Percentiles rank a stretch among this genome's conserved stretches.
phyloP scores from a whole-genome alignment of 1,284 basidiomycete species.

The Ustilago cynodontis region DNA sequence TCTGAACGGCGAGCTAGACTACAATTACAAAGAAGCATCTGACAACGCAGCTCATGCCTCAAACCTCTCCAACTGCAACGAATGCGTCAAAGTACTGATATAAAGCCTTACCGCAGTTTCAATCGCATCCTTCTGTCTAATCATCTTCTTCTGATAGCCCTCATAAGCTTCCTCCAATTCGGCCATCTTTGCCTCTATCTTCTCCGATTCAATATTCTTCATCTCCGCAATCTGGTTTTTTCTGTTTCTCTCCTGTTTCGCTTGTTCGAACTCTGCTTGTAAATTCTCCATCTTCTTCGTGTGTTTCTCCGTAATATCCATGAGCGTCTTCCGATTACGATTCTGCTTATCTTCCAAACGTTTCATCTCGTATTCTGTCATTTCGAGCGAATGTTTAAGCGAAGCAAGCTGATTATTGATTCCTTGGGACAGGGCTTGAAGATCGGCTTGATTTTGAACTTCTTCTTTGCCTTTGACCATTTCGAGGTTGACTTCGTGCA shows the following conservation, averaged over 20 bases:
- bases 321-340: slow-evolving; percentile 47
- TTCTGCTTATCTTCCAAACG: slow-evolving; percentile 49
- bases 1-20: neutral
- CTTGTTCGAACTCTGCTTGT: slow-evolving; percentile 43
- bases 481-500: slow-evolving; percentile 60
- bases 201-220: slow-evolving; percentile 42
- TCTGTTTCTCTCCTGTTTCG: slow-evolving; percentile 34
- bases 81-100: slow-evolving; percentile 44
- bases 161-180: slow-evolving; percentile 41
- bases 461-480: slow-evolving; percentile 57
- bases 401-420: slow-evolving; percentile 50
- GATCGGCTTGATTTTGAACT: slow-evolving; percentile 46
- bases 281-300: slow-evolving; percentile 49
- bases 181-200: slow-evolving; percentile 56
- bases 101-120: slow-evolving; percentile 45
- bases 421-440: slow-evolving; percentile 39
- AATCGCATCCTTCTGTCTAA: slow-evolving; percentile 49
- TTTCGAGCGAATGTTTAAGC: slow-evolving; percentile 48
- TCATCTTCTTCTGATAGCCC: slow-evolving; percentile 50
- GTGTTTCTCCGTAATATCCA: slow-evolving; percentile 54
- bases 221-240: slow-evolving; percentile 37
- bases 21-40: neutral
- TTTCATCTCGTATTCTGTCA: slow-evolving; percentile 55
- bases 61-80: slow-evolving; percentile 45
- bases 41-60: slow-evolving; percentile 11